phyloP scores from a whole-genome alignment of 2,329 filamentous ascomycete genomes.

The Apiospora koreana region DNA sequence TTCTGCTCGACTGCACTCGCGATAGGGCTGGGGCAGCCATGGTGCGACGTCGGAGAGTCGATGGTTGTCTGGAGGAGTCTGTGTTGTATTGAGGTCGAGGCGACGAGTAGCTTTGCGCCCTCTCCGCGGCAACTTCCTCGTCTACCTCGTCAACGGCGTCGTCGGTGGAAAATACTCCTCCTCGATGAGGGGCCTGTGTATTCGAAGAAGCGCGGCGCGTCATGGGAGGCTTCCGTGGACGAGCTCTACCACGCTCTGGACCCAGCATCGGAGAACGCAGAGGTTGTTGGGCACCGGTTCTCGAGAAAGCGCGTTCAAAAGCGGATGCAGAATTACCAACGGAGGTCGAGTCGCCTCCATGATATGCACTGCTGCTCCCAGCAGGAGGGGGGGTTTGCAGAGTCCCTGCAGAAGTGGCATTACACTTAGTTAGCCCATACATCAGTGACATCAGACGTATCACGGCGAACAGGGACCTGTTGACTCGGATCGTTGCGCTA shows the following conservation, averaged over 20 bases:
- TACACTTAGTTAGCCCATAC: constrained; percentile 25
- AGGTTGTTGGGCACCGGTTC: constrained; percentile 36
- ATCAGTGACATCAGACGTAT: constrained; percentile 2
- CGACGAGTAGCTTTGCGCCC: constrained; percentile 42
- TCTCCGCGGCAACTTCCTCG: constrained; percentile 55
- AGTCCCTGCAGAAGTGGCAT: constrained; percentile 30
- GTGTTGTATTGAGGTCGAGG: constrained; percentile 31
- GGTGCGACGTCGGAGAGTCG: constrained; percentile 40
- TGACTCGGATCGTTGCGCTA: neutral
- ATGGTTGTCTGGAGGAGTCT: constrained; percentile 30
- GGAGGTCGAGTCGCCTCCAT: constrained; percentile 1
- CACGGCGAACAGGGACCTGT: constrained; percentile 2
- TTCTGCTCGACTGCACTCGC: constrained; percentile 43
- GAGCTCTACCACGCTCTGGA: constrained; percentile 50
- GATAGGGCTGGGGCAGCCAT: constrained; percentile 38
- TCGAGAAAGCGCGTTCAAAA: constrained; percentile 41
- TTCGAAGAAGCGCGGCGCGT: constrained; percentile 75
- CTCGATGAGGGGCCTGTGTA: constrained; percentile 70
- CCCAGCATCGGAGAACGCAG: constrained; percentile 44
- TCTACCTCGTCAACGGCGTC: constrained; percentile 83
- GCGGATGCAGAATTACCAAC: constrained; percentile 37
- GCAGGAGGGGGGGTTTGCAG: constrained; percentile 34
- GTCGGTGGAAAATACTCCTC: constrained; percentile 87
- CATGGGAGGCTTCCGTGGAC: constrained; percentile 72
- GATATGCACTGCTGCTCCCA: neutral